Evolutionary conservation across 768 basidiomycete genomes (phyloP).

Genomic region (Phallus indusiatus): DNA sequence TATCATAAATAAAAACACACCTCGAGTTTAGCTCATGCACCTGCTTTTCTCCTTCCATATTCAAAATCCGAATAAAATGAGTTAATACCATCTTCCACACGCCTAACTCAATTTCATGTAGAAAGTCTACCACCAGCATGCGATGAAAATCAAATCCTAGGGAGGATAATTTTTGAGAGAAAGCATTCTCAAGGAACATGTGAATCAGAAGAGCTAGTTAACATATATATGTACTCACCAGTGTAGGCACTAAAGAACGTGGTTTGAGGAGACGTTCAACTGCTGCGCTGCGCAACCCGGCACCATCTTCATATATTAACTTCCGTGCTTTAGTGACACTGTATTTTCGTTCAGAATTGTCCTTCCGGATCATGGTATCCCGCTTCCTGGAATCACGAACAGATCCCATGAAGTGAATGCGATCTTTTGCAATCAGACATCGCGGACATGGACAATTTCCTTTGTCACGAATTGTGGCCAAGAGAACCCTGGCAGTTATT

Average conservation of each 20-base stretch:
- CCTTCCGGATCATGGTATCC: conserved; percentile 5
- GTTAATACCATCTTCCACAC: conserved; percentile 28
- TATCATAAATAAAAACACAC: neutral
- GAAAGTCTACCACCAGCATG: conserved; percentile 25
- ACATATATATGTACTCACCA: too few species aligned
- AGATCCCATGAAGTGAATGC: conserved; percentile 23
- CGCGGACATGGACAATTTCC: conserved; percentile 32
- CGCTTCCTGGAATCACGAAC: conserved; percentile 9
- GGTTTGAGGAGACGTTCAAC: too few species aligned
- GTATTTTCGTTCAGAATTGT: conserved; percentile 6
- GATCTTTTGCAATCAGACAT: conserved; percentile 23
- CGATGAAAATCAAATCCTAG: conserved; percentile 19
- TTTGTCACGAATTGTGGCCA: conserved; percentile 29
- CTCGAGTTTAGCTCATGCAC: conserved; percentile 18
- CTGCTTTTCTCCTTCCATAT: conserved; percentile 13
- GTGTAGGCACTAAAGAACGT: conserved; percentile 23
- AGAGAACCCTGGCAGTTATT: conserved; percentile 25
- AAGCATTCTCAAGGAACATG: too few species aligned
- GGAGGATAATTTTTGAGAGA: conserved; percentile 16
- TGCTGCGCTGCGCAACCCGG: conserved; percentile 16
- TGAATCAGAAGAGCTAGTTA: too few species aligned
- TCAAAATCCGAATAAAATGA: conserved; percentile 28
- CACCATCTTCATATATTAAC: conserved; percentile 21
- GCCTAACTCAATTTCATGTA: conserved; percentile 35
- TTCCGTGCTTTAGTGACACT: conserved; percentile 14